A percentile compares a stretch with the other conserved stretches of the same genome.
Evolutionary conservation across 305 asterid genomes (phyloP).

Genomic region (Fraxinus sp.): DNA sequence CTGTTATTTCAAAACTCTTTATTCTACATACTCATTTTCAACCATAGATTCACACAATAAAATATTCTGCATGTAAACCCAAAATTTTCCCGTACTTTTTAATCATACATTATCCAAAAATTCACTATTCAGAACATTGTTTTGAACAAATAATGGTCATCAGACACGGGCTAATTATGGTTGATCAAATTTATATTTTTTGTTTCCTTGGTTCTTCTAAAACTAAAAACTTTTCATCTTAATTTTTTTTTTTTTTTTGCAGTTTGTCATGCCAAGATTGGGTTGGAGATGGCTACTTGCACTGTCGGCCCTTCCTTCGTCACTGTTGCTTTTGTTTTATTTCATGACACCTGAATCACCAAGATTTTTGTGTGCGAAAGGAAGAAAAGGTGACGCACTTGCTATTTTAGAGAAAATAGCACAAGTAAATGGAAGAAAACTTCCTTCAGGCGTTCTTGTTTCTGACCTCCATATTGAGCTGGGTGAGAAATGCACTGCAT

Average conservation of each 20-base stretch:
- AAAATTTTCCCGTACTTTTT: no score
- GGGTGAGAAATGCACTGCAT: constrained; percentile 36
- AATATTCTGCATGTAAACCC: no score
- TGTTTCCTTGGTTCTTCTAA: background rate
- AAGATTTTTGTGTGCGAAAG: constrained; percentile 55
- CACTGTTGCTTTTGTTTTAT: constrained; percentile 55
- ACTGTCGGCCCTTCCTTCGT: constrained; percentile 59
- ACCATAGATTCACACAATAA: no score
- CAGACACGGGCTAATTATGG: background rate
- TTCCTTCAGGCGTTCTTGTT: constrained; percentile 62
- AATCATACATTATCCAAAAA: no score
- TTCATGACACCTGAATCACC: constrained; percentile 60
- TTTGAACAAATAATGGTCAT: no score
- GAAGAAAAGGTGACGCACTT: constrained; percentile 51
- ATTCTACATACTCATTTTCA: no score
- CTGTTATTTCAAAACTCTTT: no score
- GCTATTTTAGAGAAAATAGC: constrained; percentile 53
- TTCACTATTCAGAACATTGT: no score
- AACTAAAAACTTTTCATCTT: background rate
- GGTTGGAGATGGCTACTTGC: constrained; percentile 86
- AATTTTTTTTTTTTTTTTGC: constrained; percentile 11
- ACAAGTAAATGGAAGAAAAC: constrained; percentile 46
- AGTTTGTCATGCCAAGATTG: constrained; percentile 67
- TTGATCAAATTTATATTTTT: background rate
- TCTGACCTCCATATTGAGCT: constrained; percentile 42